Evolutionary conservation across 208 protist genomes (phyloP).

Genomic region (Leishmania tarentolae): DNA sequence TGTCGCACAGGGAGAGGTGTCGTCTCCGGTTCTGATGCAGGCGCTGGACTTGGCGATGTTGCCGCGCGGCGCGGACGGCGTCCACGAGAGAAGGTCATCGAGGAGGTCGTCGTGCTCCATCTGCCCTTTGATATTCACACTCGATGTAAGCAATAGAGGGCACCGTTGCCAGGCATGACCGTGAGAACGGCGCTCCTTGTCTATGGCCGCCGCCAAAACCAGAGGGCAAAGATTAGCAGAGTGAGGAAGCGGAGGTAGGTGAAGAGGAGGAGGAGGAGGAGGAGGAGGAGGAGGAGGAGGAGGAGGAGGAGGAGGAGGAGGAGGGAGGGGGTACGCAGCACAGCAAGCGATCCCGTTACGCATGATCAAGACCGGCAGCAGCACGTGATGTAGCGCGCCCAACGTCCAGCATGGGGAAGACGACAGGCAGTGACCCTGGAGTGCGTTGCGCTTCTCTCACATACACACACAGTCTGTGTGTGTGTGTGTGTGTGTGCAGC

Average conservation of each 20-base stretch:
- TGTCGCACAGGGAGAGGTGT: constrained; percentile 10
- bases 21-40: neutral
- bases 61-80: neutral
- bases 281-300: too few species aligned
- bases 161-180: neutral
- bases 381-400: neutral
- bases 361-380: neutral
- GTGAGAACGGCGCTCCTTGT: neutral
- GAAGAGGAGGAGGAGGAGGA: too few species aligned
- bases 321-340: neutral
- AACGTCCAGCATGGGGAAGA: neutral
- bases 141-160: neutral
- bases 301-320: too few species aligned
- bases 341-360: neutral
- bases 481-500: neutral
- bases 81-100: constrained; percentile 75
- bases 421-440: neutral
- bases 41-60: constrained; percentile 12
- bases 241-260: too few species aligned
- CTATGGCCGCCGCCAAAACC: neutral
- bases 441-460: neutral
- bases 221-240: neutral
- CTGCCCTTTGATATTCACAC: neutral
- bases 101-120: constrained; percentile 61
- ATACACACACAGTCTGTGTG: neutral